Evolutionary conservation across 768 basidiomycete species (phyloP).

Genomic region (Tylopilus sp.): DNA sequence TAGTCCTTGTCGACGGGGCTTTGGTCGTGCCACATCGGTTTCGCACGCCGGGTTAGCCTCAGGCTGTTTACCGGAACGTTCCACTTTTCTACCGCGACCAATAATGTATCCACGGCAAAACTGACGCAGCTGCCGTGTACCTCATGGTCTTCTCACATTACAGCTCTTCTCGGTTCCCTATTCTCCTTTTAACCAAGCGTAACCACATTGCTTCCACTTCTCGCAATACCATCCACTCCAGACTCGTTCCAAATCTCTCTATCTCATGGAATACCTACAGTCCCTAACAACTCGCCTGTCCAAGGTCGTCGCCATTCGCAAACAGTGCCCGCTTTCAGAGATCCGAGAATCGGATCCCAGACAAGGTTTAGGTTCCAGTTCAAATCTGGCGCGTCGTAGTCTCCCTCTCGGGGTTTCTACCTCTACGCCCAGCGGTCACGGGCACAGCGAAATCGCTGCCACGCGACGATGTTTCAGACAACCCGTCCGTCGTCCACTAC

Average conservation of each 20-base stretch:
- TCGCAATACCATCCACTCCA: not conserved
- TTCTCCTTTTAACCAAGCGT: not conserved
- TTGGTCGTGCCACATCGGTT: not conserved
- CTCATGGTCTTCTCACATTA: constrained; percentile 14
- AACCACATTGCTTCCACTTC: not conserved
- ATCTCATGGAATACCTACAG: constrained; percentile 22
- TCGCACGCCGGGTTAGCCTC: constrained; percentile 4
- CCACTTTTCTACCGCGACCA: constrained; percentile 7
- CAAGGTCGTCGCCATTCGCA: constrained; percentile 23
- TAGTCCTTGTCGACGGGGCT: not conserved
- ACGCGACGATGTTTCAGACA: constrained; percentile 9
- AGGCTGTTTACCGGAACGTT: not conserved
- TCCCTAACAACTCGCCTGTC: constrained; percentile 14
- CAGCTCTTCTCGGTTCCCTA: not conserved
- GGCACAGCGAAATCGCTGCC: not conserved
- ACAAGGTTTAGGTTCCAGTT: constrained; percentile 12
- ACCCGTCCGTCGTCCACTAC: constrained; percentile 5
- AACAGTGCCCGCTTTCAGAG: constrained; percentile 7
- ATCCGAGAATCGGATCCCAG: constrained; percentile 10
- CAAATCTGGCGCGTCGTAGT: constrained; percentile 6
- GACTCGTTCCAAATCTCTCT: not conserved
- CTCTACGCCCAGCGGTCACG: not conserved
- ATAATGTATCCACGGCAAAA: constrained; percentile 23
- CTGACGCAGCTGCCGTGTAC: constrained; percentile 13
- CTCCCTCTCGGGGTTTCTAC: constrained; percentile 12